Evolutionary conservation across 2,329 filamentous ascomycete genomes (phyloP).

Genomic region (Calycina marina): DNA sequence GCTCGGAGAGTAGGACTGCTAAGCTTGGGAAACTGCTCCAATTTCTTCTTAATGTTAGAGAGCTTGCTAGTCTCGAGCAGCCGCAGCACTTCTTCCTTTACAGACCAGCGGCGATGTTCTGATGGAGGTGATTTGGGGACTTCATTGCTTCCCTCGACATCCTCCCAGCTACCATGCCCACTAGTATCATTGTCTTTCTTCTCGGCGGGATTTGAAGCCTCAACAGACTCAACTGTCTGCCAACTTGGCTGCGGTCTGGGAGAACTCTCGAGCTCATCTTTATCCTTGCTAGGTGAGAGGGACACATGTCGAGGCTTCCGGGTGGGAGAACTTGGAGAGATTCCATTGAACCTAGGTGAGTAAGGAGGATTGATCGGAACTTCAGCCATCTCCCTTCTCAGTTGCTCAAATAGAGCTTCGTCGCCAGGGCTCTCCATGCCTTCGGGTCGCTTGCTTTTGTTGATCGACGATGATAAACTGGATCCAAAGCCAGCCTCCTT

Average conservation of each 20-base stretch:
- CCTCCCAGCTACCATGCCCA: background rate
- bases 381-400: conserved; percentile 14
- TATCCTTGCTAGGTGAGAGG: conserved; percentile 1
- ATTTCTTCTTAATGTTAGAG: background rate
- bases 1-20: background rate
- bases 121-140: background rate
- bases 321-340: conserved; percentile 19
- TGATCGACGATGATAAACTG: conserved; percentile 27
- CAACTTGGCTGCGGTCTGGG: conserved; percentile 12
- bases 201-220: background rate
- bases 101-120: background rate
- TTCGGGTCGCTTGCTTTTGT: conserved; percentile 16
- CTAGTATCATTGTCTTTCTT: background rate
- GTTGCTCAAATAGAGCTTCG: conserved; percentile 11
- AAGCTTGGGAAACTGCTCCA: background rate
- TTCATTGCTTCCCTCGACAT: background rate
- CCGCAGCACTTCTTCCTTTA: background rate
- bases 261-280: conserved; percentile 1
- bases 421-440: conserved; percentile 15
- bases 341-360: conserved; percentile 22
- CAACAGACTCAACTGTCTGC: conserved; percentile 10
- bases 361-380: conserved; percentile 9
- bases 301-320: conserved; percentile 6
- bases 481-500: conserved; percentile 33
- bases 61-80: background rate